Percentiles rank a stretch among this genome's conserved stretches.
Evolutionary conservation across 2,329 filamentous ascomycete species (phyloP).

Genomic region (Neodidymelliopsis sp.): DNA sequence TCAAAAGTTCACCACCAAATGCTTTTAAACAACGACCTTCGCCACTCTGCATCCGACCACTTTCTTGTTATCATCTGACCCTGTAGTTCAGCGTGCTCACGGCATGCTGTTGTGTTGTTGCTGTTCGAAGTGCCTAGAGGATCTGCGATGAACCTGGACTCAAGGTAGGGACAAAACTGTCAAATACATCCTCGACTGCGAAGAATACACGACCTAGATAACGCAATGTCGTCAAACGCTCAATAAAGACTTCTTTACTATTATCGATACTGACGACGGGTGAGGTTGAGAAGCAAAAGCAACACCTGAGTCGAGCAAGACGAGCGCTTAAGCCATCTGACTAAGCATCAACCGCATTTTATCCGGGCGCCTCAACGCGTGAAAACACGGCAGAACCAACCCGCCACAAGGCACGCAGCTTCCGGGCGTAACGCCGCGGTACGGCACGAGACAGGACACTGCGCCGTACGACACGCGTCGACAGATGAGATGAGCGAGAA

Average conservation of each 20-base stretch:
- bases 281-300: background rate
- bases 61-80: too few relatives aligned
- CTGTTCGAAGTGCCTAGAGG: too few relatives aligned
- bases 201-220: too few relatives aligned
- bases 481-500: background rate
- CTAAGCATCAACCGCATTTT: slow-evolving; percentile 4
- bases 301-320: background rate
- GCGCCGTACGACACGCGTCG: background rate
- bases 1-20: background rate
- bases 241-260: too few relatives aligned
- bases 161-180: too few relatives aligned
- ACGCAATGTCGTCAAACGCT: too few relatives aligned
- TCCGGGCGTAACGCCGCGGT: slow-evolving; percentile 12
- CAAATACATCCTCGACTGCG: too few relatives aligned
- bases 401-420: background rate
- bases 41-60: too few relatives aligned
- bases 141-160: too few relatives aligned
- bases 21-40: background rate
- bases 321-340: background rate
- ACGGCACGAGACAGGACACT: background rate
- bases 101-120: too few relatives aligned
- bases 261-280: background rate
- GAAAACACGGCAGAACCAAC: background rate
- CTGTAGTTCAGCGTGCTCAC: too few relatives aligned
- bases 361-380: slow-evolving; percentile 10